These are phyloP conservation scores for Aspergillus saccharolyticus DNA, from an alignment of 495 filamentous ascomycete species.

Conservation along the genomic window DNA sequence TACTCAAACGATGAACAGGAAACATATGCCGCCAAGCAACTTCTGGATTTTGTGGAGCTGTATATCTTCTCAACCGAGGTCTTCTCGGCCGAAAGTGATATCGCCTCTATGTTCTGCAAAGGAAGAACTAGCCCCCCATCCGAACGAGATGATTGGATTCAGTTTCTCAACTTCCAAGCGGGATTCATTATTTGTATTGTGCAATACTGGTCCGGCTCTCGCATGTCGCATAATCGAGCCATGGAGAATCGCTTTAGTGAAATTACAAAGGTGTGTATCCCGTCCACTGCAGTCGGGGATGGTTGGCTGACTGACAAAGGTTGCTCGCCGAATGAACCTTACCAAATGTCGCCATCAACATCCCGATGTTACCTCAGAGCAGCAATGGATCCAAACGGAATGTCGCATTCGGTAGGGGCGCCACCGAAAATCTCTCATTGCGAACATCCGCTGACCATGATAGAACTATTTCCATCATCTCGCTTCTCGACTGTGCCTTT, in stretches of 20 bases:
- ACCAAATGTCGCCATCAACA: constrained; percentile 29
- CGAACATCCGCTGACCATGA: constrained; percentile 11
- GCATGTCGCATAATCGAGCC: constrained; percentile 33
- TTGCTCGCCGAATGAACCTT: constrained; percentile 37
- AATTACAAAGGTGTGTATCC: constrained; percentile 32
- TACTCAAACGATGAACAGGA: constrained; percentile 41
- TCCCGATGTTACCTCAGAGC: constrained; percentile 27
- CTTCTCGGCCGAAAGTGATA: constrained; percentile 39
- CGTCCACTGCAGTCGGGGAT: background rate
- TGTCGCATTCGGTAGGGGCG: constrained; percentile 35
- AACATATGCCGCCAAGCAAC: constrained; percentile 30
- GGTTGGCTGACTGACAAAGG: constrained; percentile 17
- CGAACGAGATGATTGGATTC: constrained; percentile 31
- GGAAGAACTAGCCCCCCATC: constrained; percentile 7
- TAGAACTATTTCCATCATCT: constrained; percentile 37
- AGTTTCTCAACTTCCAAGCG: constrained; percentile 43
- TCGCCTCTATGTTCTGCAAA: constrained; percentile 23
- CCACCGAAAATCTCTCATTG: background rate
- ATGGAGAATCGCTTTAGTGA: constrained; percentile 44
- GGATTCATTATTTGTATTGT: constrained; percentile 37
- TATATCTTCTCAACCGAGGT: constrained; percentile 41
- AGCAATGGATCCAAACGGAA: constrained; percentile 42
- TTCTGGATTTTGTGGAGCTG: constrained; percentile 45
- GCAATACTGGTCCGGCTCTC: constrained; percentile 46
- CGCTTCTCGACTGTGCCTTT: constrained; percentile 41